Evolutionary conservation across 2,329 filamentous ascomycete genomes (phyloP).

Genomic region (Colletotrichum incanum): DNA sequence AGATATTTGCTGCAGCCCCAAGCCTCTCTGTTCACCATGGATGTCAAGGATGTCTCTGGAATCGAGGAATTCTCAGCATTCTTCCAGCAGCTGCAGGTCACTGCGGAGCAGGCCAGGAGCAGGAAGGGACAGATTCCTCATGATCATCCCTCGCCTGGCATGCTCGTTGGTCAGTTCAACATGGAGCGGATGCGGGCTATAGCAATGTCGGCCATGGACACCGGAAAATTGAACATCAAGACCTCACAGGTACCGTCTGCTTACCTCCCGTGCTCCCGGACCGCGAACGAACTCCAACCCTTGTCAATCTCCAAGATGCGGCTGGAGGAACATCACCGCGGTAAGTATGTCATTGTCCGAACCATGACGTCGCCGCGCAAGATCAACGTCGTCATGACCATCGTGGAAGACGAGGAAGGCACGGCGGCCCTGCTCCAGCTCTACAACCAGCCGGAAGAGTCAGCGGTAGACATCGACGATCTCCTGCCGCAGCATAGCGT

Average conservation of each 20-base stretch:
- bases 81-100: background rate
- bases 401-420: constrained; percentile 58
- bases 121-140: background rate
- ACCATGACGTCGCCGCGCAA: constrained; percentile 44
- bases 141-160: background rate
- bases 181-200: background rate
- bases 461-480: constrained; percentile 51
- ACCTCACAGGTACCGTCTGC: constrained; percentile 15
- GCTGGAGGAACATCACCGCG: constrained; percentile 51
- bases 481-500: constrained; percentile 53
- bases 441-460: constrained; percentile 59
- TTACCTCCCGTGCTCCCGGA: constrained; percentile 48
- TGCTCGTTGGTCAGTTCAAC: constrained; percentile 4
- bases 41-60: constrained; percentile 14
- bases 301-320: constrained; percentile 50
- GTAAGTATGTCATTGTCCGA: constrained; percentile 43
- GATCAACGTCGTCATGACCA: constrained; percentile 45
- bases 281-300: constrained; percentile 44
- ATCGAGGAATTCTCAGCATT: background rate
- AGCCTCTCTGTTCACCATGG: background rate
- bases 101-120: background rate
- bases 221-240: background rate
- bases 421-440: constrained; percentile 56
- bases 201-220: background rate
- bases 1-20: background rate